Conservation (phyloP, 345 rosid genomes). For the Durio zibethinus region DNA sequence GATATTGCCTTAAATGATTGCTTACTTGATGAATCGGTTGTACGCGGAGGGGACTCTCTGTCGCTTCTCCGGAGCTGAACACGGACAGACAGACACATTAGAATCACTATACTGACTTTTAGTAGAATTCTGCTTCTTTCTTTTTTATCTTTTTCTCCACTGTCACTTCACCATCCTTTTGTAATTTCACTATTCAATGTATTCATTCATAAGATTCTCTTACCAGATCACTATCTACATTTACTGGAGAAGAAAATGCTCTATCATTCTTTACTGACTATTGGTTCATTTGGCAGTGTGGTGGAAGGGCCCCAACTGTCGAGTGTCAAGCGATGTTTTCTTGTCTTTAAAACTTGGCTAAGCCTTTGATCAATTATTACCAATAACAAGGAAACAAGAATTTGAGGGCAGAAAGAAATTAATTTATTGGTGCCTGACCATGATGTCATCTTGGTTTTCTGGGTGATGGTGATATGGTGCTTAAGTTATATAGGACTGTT, state of each 20-base stretch:
- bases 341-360: neutral
- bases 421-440: neutral
- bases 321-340: neutral
- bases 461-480: neutral
- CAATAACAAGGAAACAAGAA: neutral
- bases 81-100: constrained; percentile 18
- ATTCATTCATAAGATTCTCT: neutral
- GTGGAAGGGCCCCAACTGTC: neutral
- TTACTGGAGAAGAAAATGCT: constrained; percentile 16
- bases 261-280: constrained; percentile 6
- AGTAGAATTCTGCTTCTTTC: neutral
- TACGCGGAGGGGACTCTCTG: constrained; percentile 64
- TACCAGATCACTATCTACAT: neutral
- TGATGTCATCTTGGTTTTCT: neutral
- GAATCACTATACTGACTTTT: constrained; percentile 24
- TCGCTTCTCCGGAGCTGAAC: constrained; percentile 58
- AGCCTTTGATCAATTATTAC: neutral
- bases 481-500: neutral
- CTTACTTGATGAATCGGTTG: constrained; percentile 66
- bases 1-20: constrained; percentile 12
- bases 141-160: constrained; percentile 2
- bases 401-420: neutral
- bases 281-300: no score
- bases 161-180: constrained; percentile 29
- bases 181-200: neutral